phyloP scores from a whole-genome alignment of 2,329 filamentous ascomycete genomes.

The Tolypocladium ophioglossoides region DNA sequence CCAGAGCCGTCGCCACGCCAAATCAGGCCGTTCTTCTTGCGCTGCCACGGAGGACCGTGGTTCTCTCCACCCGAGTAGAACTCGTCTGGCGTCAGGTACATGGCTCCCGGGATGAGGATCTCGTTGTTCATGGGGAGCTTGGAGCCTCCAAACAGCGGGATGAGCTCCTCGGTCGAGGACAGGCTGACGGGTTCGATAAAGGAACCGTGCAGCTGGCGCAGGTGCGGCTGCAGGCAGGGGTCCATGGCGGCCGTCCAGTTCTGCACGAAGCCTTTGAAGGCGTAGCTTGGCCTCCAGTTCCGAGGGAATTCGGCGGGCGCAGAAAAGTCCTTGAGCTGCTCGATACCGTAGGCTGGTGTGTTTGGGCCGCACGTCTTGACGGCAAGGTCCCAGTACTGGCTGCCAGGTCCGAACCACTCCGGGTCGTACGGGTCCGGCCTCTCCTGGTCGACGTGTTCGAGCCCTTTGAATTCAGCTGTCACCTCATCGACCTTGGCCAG shows the following conservation, averaged over 20 bases:
- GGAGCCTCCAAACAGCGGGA: constrained; percentile 52
- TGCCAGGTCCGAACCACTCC: constrained; percentile 32
- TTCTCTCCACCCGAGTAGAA: constrained; percentile 46
- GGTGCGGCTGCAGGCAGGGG: constrained; percentile 46
- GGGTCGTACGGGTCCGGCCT: constrained; percentile 30
- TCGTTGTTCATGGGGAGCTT: constrained; percentile 54
- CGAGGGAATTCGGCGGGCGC: constrained; percentile 22
- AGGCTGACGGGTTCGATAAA: constrained; percentile 44
- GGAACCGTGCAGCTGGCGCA: constrained; percentile 42
- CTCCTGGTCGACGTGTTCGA: constrained; percentile 23
- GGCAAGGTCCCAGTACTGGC: constrained; percentile 49
- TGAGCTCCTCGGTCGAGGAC: constrained; percentile 39
- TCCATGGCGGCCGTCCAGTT: constrained; percentile 50
- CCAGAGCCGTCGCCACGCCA: constrained; percentile 60
- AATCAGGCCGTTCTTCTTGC: constrained; percentile 43
- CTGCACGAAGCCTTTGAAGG: constrained; percentile 37
- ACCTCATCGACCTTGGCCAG: constrained; percentile 32
- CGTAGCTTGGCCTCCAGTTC: constrained; percentile 23
- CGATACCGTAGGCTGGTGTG: constrained; percentile 32
- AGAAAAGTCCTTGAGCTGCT: constrained; percentile 18
- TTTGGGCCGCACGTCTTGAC: constrained; percentile 46
- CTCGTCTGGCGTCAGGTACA: constrained; percentile 49
- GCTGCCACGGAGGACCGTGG: constrained; percentile 46
- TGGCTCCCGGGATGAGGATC: constrained; percentile 53
- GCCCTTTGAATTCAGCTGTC: constrained; percentile 31